These are phyloP conservation scores for Acanthamoeba healyi DNA, from an alignment of 208 protist species.

Conservation along the genomic window DNA sequence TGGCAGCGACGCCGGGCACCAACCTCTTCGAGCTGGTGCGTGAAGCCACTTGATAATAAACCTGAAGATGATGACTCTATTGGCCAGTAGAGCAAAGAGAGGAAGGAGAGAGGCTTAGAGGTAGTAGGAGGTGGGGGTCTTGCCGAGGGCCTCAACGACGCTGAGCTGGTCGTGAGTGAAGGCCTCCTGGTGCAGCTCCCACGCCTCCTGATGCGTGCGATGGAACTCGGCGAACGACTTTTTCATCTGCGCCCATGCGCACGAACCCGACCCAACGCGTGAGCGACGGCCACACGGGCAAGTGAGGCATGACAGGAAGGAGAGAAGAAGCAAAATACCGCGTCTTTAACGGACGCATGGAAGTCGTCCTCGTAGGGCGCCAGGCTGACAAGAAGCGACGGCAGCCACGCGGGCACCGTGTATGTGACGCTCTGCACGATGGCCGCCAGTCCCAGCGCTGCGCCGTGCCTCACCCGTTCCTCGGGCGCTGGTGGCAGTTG, in stretches of 20 bases:
- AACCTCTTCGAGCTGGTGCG: no score
- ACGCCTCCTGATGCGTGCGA: constrained; percentile 29
- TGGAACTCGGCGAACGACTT: constrained; percentile 62
- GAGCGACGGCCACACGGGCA: background rate
- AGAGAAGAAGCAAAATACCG: no score
- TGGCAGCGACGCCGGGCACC: no score
- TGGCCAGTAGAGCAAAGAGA: no score
- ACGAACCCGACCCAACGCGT: no score
- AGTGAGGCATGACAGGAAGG: no score
- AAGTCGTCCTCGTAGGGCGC: constrained; percentile 45
- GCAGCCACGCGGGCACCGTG: constrained; percentile 30
- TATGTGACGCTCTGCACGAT: constrained; percentile 36
- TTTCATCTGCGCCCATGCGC: constrained; percentile 23
- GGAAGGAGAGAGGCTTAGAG: no score
- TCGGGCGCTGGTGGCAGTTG: background rate
- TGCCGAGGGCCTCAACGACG: background rate
- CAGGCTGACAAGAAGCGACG: background rate
- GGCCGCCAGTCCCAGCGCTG: constrained; percentile 1
- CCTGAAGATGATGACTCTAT: no score
- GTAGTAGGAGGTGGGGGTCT: constrained; percentile 43
- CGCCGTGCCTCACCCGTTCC: constrained; percentile 13
- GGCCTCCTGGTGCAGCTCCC: constrained; percentile 54
- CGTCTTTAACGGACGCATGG: background rate
- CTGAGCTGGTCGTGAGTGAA: constrained; percentile 25
- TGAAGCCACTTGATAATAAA: no score